phyloP scores from a whole-genome alignment of 371 early-diverging fungal genomes.

The Zopfochytrium polystomum region DNA sequence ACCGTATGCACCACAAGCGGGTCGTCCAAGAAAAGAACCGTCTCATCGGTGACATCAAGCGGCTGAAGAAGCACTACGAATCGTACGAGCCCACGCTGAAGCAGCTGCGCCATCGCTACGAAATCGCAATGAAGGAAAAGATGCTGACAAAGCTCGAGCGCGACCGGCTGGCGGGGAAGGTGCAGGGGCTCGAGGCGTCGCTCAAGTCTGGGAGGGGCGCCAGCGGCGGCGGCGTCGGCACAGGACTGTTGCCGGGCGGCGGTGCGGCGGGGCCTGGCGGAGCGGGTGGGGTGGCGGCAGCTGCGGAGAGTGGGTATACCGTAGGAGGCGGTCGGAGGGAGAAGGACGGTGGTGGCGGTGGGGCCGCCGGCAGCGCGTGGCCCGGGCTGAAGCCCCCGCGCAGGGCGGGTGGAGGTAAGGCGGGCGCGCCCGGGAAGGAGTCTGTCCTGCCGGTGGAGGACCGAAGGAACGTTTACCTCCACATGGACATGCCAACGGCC shows the following conservation, averaged over 20 bases:
- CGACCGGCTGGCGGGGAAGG: slow-evolving; percentile 41
- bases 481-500: slow-evolving; percentile 35
- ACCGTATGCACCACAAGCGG: slow-evolving; percentile 57
- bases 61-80: slow-evolving; percentile 49
- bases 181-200: slow-evolving; percentile 23
- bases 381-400: neutral
- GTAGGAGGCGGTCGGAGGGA: neutral
- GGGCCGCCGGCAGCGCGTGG: neutral
- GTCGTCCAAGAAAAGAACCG: slow-evolving; percentile 54
- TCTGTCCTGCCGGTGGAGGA: slow-evolving; percentile 41
- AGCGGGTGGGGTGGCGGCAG: neutral
- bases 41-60: slow-evolving; percentile 45
- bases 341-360: too few relatives aligned
- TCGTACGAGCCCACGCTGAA: slow-evolving; percentile 44
- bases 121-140: slow-evolving; percentile 54
- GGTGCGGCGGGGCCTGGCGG: neutral
- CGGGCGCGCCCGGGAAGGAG: slow-evolving; percentile 12
- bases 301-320: neutral
- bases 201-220: neutral
- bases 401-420: slow-evolving; percentile 2
- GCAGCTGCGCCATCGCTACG: slow-evolving; percentile 43
- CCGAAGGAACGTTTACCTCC: slow-evolving; percentile 35
- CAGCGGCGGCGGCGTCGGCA: neutral
- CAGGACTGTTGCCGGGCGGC: neutral
- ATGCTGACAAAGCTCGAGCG: slow-evolving; percentile 51